Evolutionary conservation across 176 grass and related monocot genomes (phyloP).

Genomic region (Oryza coarctata): DNA sequence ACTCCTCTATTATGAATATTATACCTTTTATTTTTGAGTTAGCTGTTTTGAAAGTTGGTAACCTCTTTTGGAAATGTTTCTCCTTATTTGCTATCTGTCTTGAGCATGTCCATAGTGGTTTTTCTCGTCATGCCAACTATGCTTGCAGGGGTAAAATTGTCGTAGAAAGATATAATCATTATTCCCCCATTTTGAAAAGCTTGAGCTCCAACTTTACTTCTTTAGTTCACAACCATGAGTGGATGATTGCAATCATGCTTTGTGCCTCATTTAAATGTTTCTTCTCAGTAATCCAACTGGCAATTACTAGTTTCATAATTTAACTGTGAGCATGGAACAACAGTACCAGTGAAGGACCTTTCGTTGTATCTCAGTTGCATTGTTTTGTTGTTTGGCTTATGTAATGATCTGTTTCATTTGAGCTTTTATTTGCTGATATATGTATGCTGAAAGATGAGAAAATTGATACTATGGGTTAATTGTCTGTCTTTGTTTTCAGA

Average conservation of each 20-base stretch:
- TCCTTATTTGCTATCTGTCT: neutral
- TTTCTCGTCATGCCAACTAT: neutral
- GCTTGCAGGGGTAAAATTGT: neutral
- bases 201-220: neutral
- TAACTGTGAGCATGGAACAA: neutral
- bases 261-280: constrained; percentile 2
- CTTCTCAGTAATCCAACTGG: neutral
- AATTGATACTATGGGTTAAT: constrained; percentile 15
- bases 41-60: neutral
- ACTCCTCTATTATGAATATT: neutral
- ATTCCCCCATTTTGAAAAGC: constrained; percentile 6
- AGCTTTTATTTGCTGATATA: constrained; percentile 16
- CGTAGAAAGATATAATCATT: neutral
- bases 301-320: constrained; percentile 2
- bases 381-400: constrained; percentile 12
- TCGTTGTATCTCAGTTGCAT: neutral
- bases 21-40: constrained; percentile 2
- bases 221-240: constrained; percentile 21
- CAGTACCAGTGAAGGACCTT: neutral
- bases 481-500: constrained; percentile 56
- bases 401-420: constrained; percentile 10
- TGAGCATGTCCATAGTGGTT: neutral
- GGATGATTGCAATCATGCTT: neutral
- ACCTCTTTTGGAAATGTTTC: neutral
- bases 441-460: constrained; percentile 9